These are phyloP conservation scores for Coemansia sp. DNA, from an alignment of 192 early-diverging fungal species.

Conservation along the genomic window DNA sequence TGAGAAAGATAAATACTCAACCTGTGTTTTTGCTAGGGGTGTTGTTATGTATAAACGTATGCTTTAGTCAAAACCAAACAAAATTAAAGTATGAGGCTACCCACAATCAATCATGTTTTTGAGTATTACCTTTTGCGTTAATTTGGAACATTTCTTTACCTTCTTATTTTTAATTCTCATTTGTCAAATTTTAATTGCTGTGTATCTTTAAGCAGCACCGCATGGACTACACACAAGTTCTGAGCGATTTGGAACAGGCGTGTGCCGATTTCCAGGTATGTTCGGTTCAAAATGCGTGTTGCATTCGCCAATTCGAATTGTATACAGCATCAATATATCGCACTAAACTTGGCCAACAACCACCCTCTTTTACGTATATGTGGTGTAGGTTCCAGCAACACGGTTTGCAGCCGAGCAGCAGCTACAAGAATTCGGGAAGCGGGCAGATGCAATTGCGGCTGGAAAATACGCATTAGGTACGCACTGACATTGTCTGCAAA, in stretches of 20 bases:
- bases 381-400: slow-evolving; percentile 39
- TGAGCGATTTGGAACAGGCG: slow-evolving; percentile 42
- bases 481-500: not conserved
- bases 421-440: slow-evolving; percentile 43
- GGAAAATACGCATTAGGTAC: slow-evolving; percentile 44
- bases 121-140: too few relatives aligned
- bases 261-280: slow-evolving; percentile 49
- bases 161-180: not conserved
- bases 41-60: too few relatives aligned
- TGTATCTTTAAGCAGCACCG: not conserved
- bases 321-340: not conserved
- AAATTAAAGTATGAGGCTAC: too few relatives aligned
- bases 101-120: not conserved
- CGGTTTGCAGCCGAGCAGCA: slow-evolving; percentile 36
- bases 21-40: too few relatives aligned
- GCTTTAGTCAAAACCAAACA: too few relatives aligned
- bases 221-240: slow-evolving; percentile 38
- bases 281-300: not conserved
- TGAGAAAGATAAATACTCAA: too few relatives aligned
- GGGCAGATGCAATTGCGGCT: slow-evolving; percentile 37
- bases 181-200: not conserved
- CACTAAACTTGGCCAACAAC: not conserved
- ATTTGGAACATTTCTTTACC: not conserved
- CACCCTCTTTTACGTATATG: not conserved
- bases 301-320: not conserved